phyloP scores from a whole-genome alignment of 192 early-diverging fungal species.

The Coemansia sp. region DNA sequence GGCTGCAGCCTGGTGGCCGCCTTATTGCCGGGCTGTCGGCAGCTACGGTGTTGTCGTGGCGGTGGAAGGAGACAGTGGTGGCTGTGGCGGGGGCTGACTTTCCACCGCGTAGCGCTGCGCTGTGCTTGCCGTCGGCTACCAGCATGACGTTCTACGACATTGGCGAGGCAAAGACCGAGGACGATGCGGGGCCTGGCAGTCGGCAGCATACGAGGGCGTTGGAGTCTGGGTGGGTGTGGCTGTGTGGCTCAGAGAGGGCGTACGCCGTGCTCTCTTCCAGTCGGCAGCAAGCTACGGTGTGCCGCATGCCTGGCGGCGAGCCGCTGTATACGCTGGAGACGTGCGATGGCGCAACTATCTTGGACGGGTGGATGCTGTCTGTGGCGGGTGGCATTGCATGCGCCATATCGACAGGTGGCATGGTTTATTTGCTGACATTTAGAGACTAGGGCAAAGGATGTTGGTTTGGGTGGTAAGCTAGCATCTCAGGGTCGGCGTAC shows the following conservation, averaged over 20 bases:
- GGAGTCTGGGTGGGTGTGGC: slow-evolving; percentile 39
- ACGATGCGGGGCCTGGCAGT: neutral
- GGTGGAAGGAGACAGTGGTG: slow-evolving; percentile 37
- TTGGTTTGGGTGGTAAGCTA: slow-evolving; percentile 6
- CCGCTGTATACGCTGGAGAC: slow-evolving; percentile 13
- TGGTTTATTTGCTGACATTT: slow-evolving; percentile 3
- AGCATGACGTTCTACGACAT: slow-evolving; percentile 21
- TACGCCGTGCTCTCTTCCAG: slow-evolving; percentile 30
- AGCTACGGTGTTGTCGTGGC: slow-evolving; percentile 25
- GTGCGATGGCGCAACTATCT: slow-evolving; percentile 1
- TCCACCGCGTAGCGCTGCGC: slow-evolving; percentile 14
- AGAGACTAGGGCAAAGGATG: neutral
- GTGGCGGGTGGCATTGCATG: neutral
- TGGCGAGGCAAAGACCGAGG: neutral
- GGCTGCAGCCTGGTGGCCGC: neutral
- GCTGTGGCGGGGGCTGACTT: neutral
- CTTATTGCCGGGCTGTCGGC: neutral
- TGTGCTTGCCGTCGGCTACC: slow-evolving; percentile 31
- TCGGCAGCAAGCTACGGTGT: slow-evolving; percentile 22
- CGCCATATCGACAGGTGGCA: slow-evolving; percentile 17
- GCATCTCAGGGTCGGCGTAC: slow-evolving; percentile 22
- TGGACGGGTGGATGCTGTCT: slow-evolving; percentile 29
- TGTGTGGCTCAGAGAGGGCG: slow-evolving; percentile 23
- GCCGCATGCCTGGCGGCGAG: slow-evolving; percentile 30
- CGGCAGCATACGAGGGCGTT: slow-evolving; percentile 9